phyloP scores from a whole-genome alignment of 2,329 filamentous ascomycete genomes.

The Neofusicoccum umdonicola region DNA sequence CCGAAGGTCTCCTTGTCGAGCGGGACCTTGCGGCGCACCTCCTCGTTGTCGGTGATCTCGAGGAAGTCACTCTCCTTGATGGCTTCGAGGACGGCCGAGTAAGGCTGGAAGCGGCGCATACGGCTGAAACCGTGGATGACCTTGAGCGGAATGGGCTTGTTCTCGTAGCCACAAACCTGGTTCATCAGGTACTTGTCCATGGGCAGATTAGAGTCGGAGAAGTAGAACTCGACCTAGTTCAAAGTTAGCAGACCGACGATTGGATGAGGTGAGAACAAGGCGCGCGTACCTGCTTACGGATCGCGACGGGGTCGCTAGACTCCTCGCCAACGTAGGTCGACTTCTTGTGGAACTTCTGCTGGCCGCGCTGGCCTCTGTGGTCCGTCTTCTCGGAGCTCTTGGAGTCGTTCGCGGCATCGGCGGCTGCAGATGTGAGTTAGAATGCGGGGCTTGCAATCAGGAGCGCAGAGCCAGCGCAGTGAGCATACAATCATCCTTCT shows the following conservation, averaged over 20 bases:
- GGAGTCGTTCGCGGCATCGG: background rate
- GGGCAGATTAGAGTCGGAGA: conserved; percentile 85
- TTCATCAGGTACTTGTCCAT: conserved; percentile 85
- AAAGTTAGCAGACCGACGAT: conserved; percentile 21
- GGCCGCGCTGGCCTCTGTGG: conserved; percentile 16
- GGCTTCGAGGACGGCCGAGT: conserved; percentile 77
- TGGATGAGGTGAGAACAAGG: background rate
- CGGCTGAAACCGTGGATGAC: conserved; percentile 86
- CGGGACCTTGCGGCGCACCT: conserved; percentile 68
- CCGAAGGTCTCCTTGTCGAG: conserved; percentile 41
- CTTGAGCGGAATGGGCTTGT: conserved; percentile 76
- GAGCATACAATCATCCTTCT: conserved; percentile 18
- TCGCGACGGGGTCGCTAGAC: conserved; percentile 74
- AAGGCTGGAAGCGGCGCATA: conserved; percentile 92
- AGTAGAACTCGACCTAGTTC: conserved; percentile 86
- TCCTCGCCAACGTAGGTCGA: conserved; percentile 52
- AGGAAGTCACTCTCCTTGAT: conserved; percentile 74
- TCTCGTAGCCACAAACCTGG: conserved; percentile 72
- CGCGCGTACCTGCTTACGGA: conserved; percentile 70
- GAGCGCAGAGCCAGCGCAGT: background rate
- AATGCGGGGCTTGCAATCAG: background rate
- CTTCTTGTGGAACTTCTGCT: conserved; percentile 25
- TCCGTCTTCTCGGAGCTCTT: conserved; percentile 16
- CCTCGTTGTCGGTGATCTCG: conserved; percentile 63
- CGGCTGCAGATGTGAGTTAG: background rate